These are phyloP conservation scores for Gossypium ekmanianum DNA, from an alignment of 345 rosid species.

Conservation along the genomic window DNA sequence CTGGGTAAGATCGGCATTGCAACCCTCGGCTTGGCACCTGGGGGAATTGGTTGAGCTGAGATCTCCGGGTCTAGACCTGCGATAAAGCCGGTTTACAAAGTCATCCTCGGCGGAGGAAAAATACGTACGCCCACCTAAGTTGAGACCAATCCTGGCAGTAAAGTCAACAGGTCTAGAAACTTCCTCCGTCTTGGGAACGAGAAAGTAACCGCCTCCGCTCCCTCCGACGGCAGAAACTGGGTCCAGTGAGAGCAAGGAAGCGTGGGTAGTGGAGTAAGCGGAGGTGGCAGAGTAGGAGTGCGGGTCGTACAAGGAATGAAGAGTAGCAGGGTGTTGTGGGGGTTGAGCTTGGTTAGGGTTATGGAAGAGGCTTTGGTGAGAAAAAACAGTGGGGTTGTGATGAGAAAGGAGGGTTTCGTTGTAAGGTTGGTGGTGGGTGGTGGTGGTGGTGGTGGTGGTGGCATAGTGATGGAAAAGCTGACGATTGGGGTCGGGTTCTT, in stretches of 20 bases:
- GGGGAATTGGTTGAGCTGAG: conserved; percentile 50
- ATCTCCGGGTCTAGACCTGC: conserved; percentile 67
- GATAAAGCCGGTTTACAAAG: conserved; percentile 80
- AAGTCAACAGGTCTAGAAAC: conserved; percentile 42
- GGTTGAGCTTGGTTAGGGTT: conserved; percentile 30
- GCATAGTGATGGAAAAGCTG: conserved; percentile 42
- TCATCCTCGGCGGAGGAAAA: conserved; percentile 89
- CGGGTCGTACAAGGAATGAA: conserved; percentile 42
- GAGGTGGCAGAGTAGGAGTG: conserved; percentile 42
- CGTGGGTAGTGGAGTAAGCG: conserved; percentile 27
- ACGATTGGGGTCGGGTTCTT: conserved; percentile 52
- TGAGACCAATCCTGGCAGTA: conserved; percentile 72
- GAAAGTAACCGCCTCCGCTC: conserved; percentile 29
- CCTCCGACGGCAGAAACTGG: neutral
- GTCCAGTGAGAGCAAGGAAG: conserved; percentile 48
- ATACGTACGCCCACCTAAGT: conserved; percentile 88
- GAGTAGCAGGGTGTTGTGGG: conserved; percentile 15
- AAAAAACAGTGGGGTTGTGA: conserved; percentile 23
- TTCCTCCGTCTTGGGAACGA: conserved; percentile 78
- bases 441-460: conserved; percentile 19
- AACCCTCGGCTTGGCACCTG: conserved; percentile 94
- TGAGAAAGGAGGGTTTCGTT: conserved; percentile 32
- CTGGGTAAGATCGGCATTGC: conserved; percentile 88
- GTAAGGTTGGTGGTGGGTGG: conserved; percentile 29
- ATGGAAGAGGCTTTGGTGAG: conserved; percentile 24